A percentile compares a stretch with the other conserved stretches of the same genome.
Conservation (phyloP, 805 yeast genomes). For the Pichia californica region DNA sequence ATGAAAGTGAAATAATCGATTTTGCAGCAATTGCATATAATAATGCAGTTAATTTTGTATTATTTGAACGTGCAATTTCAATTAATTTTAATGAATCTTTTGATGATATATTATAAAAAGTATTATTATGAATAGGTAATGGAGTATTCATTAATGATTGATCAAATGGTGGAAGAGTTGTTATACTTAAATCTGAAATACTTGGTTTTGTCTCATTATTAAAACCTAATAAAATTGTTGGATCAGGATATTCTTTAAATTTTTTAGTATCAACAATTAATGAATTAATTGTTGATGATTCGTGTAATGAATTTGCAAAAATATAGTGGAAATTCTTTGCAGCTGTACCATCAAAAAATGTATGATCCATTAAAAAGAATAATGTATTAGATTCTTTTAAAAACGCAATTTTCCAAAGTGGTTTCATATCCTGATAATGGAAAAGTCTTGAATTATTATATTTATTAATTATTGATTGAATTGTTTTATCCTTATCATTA, state of each 20-base stretch:
- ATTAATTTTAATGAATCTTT: background rate
- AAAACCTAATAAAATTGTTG: slow-evolving; percentile 4
- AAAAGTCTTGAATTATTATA: slow-evolving; percentile 5
- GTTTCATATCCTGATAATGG: background rate
- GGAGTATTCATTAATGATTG: slow-evolving; percentile 1
- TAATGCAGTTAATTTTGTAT: slow-evolving; percentile 9
- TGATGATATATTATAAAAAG: background rate
- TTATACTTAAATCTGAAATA: no score
- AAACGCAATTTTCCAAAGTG: slow-evolving; percentile 10
- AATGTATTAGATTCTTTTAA: slow-evolving; percentile 1
- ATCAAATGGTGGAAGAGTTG: background rate
- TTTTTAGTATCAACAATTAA: background rate
- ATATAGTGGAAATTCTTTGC: slow-evolving; percentile 9
- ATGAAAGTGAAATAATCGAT: slow-evolving; percentile 1
- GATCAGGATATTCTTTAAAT: slow-evolving; percentile 5
- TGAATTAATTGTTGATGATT: background rate
- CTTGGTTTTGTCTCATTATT: background rate
- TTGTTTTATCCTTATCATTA: background rate
- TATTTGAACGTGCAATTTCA: background rate
- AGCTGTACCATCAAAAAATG: slow-evolving; percentile 12
- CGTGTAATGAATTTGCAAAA: background rate
- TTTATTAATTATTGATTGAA: background rate
- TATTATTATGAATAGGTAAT: slow-evolving; percentile 3
- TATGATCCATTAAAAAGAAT: slow-evolving; percentile 11
- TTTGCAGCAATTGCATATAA: slow-evolving; percentile 8